These are phyloP conservation scores for Fomitiporia mediterranea DNA, from an alignment of 1,284 basidiomycete genomes.

Conservation along the genomic window DNA sequence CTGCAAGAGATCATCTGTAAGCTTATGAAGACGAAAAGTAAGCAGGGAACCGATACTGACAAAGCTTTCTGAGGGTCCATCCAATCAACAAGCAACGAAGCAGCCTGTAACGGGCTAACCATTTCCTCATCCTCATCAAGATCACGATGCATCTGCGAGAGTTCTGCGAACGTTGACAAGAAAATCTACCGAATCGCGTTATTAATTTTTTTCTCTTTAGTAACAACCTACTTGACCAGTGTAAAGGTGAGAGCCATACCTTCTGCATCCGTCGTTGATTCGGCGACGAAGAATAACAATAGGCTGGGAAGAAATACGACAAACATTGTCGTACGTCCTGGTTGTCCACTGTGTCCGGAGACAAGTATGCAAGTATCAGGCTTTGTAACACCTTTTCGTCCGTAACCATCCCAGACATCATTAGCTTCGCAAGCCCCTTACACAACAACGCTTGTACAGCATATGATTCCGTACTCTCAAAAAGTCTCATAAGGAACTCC, in stretches of 20 bases:
- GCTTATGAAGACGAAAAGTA: constrained; percentile 22
- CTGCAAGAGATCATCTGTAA: constrained; percentile 22
- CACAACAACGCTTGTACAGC: constrained; percentile 77
- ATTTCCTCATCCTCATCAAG: constrained; percentile 76
- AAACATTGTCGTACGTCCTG: constrained; percentile 20
- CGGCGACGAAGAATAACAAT: constrained; percentile 15
- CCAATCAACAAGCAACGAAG: constrained; percentile 88
- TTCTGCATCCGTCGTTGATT: constrained; percentile 17
- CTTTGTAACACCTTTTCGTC: constrained; percentile 45
- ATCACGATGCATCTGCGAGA: constrained; percentile 66
- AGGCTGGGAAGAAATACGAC: constrained; percentile 20
- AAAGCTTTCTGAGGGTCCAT: constrained; percentile 82
- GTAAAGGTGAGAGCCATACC: neutral
- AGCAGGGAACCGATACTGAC: constrained; percentile 50
- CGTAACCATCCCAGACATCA: constrained; percentile 79
- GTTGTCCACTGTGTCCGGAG: constrained; percentile 16
- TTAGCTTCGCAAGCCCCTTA: constrained; percentile 85
- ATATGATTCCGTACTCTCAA: constrained; percentile 74
- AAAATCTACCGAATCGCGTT: constrained; percentile 50
- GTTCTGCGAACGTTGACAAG: constrained; percentile 67
- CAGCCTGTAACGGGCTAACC: constrained; percentile 78
- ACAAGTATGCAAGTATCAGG: constrained; percentile 19
- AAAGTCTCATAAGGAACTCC: constrained; percentile 69
- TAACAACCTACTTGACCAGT: too few relatives aligned
- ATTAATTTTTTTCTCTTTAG: neutral